A percentile compares a stretch with the other conserved stretches of the same genome.
Conservation (phyloP, 306 rosid species). For the Cicer chorassanicum region DNA sequence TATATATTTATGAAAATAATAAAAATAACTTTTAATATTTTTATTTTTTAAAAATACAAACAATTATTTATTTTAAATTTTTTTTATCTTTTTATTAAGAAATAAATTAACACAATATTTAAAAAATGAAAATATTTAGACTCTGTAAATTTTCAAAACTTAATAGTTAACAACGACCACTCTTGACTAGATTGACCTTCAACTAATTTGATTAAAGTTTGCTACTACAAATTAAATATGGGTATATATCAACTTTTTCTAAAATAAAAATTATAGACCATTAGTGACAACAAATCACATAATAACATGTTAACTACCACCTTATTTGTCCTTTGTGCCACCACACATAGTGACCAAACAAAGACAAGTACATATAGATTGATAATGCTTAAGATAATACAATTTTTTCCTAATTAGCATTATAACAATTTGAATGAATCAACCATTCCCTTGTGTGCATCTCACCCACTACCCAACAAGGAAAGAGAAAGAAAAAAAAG, state of each 20-base stretch:
- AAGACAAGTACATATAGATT: constrained; percentile 38
- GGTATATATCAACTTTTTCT: neutral
- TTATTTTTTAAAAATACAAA: no score
- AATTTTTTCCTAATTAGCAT: constrained; percentile 21
- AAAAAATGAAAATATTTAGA: no score
- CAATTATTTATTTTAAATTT: no score
- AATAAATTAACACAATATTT: no score
- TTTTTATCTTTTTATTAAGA: no score
- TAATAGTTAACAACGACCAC: neutral
- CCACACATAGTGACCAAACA: constrained; percentile 2
- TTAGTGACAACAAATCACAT: constrained; percentile 3
- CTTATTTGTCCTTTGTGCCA: constrained; percentile 27
- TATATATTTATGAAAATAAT: no score
- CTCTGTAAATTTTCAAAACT: neutral
- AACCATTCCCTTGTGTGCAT: constrained; percentile 13
- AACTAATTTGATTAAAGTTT: constrained; percentile 11
- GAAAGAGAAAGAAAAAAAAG: constrained; percentile 1
- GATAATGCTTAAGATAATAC: constrained; percentile 19
- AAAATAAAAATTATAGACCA: constrained; percentile 23
- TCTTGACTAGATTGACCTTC: neutral
- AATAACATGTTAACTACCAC: constrained; percentile 34
- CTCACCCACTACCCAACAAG: constrained; percentile 40
- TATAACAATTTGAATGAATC: constrained; percentile 40
- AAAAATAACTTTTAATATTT: no score
- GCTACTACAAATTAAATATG: neutral